A percentile compares a stretch with the other conserved stretches of the same genome.
Evolutionary conservation across 2,329 filamentous ascomycete genomes (phyloP).

Genomic region (Talaromyces sp.): DNA sequence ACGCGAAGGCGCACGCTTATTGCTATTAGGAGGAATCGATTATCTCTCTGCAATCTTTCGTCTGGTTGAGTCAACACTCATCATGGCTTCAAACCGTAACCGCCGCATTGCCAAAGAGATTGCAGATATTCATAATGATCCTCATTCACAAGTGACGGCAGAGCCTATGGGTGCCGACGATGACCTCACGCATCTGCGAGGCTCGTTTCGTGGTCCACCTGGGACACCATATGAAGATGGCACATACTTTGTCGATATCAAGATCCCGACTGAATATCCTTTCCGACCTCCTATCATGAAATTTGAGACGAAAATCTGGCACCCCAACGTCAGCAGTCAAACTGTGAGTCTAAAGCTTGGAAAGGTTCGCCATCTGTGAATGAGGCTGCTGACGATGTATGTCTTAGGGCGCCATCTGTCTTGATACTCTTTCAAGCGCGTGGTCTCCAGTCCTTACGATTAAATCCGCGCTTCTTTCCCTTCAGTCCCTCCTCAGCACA

Average conservation of each 20-base stretch:
- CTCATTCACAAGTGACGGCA: constrained; percentile 69
- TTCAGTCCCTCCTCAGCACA: constrained; percentile 86
- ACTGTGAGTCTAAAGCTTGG: constrained; percentile 57
- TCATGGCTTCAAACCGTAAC: constrained; percentile 54
- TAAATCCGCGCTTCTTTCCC: constrained; percentile 86
- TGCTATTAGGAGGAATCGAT: not conserved
- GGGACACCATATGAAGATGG: constrained; percentile 92
- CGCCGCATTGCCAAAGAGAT: constrained; percentile 51
- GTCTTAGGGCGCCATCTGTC: constrained; percentile 82
- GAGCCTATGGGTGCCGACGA: constrained; percentile 56
- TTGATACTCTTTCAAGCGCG: constrained; percentile 81
- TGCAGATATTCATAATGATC: constrained; percentile 54
- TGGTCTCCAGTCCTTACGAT: constrained; percentile 98
- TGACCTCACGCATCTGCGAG: constrained; percentile 76
- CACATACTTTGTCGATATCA: constrained; percentile 74
- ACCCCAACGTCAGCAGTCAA: constrained; percentile 92
- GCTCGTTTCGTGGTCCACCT: constrained; percentile 77
- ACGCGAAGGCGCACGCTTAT: not conserved
- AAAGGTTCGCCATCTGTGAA: not conserved
- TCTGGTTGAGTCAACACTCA: constrained; percentile 12
- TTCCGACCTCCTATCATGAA: constrained; percentile 89
- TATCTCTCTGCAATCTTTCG: not conserved
- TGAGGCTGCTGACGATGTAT: not conserved
- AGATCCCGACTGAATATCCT: constrained; percentile 82
- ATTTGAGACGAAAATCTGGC: constrained; percentile 92